A percentile compares a stretch with the other conserved stretches of the same genome.
Evolutionary conservation across 768 basidiomycete genomes (phyloP).

Genomic region (Rubroboletus satanas): DNA sequence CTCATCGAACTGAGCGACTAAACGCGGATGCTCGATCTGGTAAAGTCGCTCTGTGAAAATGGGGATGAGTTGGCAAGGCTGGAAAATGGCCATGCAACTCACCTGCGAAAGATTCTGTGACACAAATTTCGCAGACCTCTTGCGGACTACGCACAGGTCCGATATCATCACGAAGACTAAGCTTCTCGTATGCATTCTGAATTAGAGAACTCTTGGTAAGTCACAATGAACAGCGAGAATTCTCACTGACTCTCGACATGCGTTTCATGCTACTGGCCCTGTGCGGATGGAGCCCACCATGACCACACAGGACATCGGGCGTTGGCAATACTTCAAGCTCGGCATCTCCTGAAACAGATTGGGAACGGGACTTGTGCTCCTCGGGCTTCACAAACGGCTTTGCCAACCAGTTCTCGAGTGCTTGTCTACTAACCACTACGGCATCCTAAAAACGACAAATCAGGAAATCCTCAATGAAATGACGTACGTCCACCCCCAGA

Average conservation of each 20-base stretch:
- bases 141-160: slow-evolving; percentile 43
- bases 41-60: slow-evolving; percentile 58
- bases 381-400: slow-evolving; percentile 29
- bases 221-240: neutral
- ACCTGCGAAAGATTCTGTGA: slow-evolving; percentile 57
- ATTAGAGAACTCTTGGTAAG: neutral
- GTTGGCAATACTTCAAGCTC: slow-evolving; percentile 29
- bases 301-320: slow-evolving; percentile 56
- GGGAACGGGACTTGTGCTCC: slow-evolving; percentile 18
- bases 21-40: slow-evolving; percentile 59
- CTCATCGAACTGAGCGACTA: slow-evolving; percentile 58
- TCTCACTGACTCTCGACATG: slow-evolving; percentile 46
- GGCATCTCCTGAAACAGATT: slow-evolving; percentile 12
- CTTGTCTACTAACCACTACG: slow-evolving; percentile 56
- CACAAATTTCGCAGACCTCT: slow-evolving; percentile 62
- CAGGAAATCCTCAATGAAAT: slow-evolving; percentile 7
- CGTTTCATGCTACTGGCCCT: slow-evolving; percentile 65
- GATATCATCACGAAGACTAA: slow-evolving; percentile 41
- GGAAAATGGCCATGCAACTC: slow-evolving; percentile 5
- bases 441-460: slow-evolving; percentile 40
- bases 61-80: neutral
- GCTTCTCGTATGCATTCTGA: slow-evolving; percentile 26
- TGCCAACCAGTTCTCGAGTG: slow-evolving; percentile 59
- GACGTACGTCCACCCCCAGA: slow-evolving; percentile 7
- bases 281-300: slow-evolving; percentile 57